Conservation (phyloP, 164 flowering plant genomes). For the Sextonia rubra region DNA sequence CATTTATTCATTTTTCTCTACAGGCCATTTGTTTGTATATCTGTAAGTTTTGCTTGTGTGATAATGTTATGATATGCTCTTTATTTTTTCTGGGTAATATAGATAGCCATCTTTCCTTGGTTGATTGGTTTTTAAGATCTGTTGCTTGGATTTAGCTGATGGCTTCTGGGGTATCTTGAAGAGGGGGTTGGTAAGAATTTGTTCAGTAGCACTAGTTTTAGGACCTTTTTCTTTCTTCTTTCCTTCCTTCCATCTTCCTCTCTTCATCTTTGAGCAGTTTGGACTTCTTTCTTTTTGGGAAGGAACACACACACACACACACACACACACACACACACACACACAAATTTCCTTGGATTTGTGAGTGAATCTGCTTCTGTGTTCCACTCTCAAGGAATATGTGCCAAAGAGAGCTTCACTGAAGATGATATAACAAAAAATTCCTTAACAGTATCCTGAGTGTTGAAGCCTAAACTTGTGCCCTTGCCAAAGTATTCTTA, state of each 20-base stretch:
- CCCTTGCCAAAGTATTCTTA: too few species aligned
- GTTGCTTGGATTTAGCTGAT: background rate
- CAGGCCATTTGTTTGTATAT: background rate
- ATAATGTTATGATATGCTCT: background rate
- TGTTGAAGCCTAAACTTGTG: too few species aligned
- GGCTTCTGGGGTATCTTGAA: background rate
- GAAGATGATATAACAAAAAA: too few species aligned
- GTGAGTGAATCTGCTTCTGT: too few species aligned
- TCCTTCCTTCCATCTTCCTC: background rate
- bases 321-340: too few species aligned
- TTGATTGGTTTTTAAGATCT: background rate
- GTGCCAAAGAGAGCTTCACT: too few species aligned
- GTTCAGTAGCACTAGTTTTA: too few species aligned
- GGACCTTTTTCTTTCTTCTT: too few species aligned
- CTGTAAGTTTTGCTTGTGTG: background rate
- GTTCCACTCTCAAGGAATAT: too few species aligned
- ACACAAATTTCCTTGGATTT: too few species aligned
- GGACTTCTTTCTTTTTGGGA: background rate
- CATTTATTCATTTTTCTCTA: background rate
- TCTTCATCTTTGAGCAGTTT: background rate
- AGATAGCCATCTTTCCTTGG: background rate
- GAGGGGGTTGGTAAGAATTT: background rate
- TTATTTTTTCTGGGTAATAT: background rate
- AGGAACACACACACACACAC: too few species aligned
- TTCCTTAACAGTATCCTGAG: too few species aligned